Evolutionary conservation across 176 grass and related monocot genomes (phyloP), one percentile per base, ranked within the genome.

Genomic region (Triticum monococcum): DNA sequence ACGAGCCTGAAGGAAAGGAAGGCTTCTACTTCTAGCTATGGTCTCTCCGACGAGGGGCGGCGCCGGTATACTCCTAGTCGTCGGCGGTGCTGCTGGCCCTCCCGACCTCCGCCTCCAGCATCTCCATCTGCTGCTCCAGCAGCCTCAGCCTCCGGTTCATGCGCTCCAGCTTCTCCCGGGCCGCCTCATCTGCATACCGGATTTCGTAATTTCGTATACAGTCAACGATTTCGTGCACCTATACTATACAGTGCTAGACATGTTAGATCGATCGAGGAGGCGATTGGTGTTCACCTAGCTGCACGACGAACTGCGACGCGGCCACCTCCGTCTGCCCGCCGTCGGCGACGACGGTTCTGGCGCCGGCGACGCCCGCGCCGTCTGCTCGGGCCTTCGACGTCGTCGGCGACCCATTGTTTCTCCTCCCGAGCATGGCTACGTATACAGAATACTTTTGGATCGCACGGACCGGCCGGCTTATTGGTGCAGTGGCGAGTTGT

Each of bases 111-210:
- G 90, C 88, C 92, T 97, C 95, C 26, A 97, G 84, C 41, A 77
- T 87, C 81, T 97, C 92, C 95, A 97, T 97, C 85, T 94, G 95
- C 83, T 87, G 75, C 84, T 97, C 95, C 88, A 97, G 81, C 78
- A 89, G 33, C 80, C 84, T 87, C 60, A 94, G 79, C 89, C 84
- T 91, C 86, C 83, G 85, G 72, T 92, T 90, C 88, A 94, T 86
- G 52, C 68, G 54, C 38, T 94, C 84, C 32, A 97, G 78, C 87
- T 90, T 91, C 81, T 72, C 86, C 88, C 86, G 77, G 2, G 90
- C 82, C 18, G 86, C 91, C 79, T 97, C 92, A 40, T 94, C 95
- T 52, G 48, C 48, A 52, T 3, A 14, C 46, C 46, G 48, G 48
- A 18, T 48, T 13, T 35, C 17, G 16, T 52, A 52, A 18, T 40